These are phyloP conservation scores for Stropharia rugosoannulata DNA, from an alignment of 768 basidiomycete species.

Conservation along the genomic window DNA sequence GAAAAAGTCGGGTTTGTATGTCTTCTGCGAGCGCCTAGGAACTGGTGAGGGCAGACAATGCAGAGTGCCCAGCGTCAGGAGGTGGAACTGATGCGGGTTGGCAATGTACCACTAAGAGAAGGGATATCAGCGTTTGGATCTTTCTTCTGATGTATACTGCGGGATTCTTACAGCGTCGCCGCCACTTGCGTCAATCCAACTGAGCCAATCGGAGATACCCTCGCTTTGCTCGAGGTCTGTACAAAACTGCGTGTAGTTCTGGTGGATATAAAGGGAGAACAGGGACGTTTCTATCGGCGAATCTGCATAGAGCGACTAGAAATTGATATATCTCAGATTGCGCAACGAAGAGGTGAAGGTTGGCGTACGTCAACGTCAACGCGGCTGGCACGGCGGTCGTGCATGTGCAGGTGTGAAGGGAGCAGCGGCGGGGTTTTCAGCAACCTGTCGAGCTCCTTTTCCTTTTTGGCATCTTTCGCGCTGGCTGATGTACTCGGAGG, in stretches of 20 bases:
- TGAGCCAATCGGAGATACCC: conserved; percentile 70
- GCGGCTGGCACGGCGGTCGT: conserved; percentile 66
- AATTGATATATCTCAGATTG: neutral
- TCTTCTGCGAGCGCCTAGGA: conserved; percentile 71
- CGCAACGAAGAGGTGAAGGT: conserved; percentile 1
- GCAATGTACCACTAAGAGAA: conserved; percentile 58
- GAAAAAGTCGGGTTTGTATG: conserved; percentile 88
- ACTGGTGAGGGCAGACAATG: conserved; percentile 89
- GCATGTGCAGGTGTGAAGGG: conserved; percentile 56
- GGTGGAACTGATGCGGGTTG: conserved; percentile 85
- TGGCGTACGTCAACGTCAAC: conserved; percentile 71
- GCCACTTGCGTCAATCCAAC: conserved; percentile 70
- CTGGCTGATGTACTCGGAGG: conserved; percentile 52
- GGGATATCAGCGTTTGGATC: neutral
- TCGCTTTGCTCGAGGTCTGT: conserved; percentile 72
- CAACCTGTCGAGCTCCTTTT: conserved; percentile 53
- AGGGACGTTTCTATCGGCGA: conserved; percentile 91
- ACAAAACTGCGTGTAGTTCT: conserved; percentile 90
- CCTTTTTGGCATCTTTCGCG: conserved; percentile 61
- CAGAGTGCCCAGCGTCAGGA: conserved; percentile 79
- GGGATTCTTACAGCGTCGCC: conserved; percentile 47
- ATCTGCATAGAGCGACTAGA: conserved; percentile 76
- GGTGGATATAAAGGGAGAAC: conserved; percentile 88
- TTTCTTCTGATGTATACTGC: neutral
- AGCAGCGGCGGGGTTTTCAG: conserved; percentile 56